These are phyloP conservation scores for Hypoxylon intermedium DNA, from an alignment of 495 filamentous ascomycete species.

Conservation along the genomic window DNA sequence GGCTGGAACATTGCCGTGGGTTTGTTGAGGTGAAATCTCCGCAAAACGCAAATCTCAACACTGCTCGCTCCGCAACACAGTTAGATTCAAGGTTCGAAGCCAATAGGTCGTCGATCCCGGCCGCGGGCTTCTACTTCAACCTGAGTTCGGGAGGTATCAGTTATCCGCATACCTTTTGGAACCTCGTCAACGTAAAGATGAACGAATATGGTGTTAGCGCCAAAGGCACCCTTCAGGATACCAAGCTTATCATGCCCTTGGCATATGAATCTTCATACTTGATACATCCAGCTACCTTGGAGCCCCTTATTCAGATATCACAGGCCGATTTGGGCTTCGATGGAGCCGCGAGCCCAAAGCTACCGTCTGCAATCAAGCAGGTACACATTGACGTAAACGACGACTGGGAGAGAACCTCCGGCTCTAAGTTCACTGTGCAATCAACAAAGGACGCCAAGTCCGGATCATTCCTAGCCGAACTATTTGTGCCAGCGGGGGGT, in stretches of 20 bases:
- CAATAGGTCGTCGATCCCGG: constrained; percentile 22
- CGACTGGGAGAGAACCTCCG: constrained; percentile 36
- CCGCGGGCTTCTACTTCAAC: constrained; percentile 33
- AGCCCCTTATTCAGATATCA: constrained; percentile 52
- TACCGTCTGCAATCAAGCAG: constrained; percentile 39
- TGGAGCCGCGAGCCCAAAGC: constrained; percentile 3
- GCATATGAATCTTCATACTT: constrained; percentile 52
- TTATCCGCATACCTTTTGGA: constrained; percentile 51
- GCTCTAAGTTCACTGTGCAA: constrained; percentile 42
- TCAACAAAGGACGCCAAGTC: constrained; percentile 38
- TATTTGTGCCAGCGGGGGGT: constrained; percentile 39
- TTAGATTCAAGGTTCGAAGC: background rate
- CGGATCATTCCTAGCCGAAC: constrained; percentile 41
- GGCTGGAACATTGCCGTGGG: constrained; percentile 41
- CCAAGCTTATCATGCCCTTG: constrained; percentile 56
- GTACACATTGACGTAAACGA: constrained; percentile 41
- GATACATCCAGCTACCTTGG: constrained; percentile 55
- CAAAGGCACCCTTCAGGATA: constrained; percentile 52
- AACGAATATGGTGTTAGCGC: constrained; percentile 42
- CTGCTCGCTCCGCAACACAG: constrained; percentile 1
- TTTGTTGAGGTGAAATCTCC: constrained; percentile 27
- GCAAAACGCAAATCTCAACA: background rate
- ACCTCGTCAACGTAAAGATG: constrained; percentile 45
- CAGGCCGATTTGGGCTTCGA: constrained; percentile 37
- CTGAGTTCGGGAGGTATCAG: constrained; percentile 37